Evolutionary conservation across 805 yeast species (phyloP), one percentile per base, ranked within the genome.

Genomic region (Wickerhamomyces sydowiorum): DNA sequence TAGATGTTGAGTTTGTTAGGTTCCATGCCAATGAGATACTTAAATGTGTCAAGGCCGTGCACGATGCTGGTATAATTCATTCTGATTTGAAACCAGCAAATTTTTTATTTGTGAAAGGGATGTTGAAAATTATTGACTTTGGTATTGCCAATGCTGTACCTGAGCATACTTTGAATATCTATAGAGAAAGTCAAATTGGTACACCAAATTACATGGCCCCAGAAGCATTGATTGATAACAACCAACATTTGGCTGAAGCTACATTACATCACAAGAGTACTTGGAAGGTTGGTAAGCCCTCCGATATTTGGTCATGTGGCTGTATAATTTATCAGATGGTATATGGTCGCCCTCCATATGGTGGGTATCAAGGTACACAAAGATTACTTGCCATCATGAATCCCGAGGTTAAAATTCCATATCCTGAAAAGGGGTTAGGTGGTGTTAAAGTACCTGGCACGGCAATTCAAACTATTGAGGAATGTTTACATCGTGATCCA

Each of bases 201-300:
- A 91, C 99, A 0, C 96, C 96, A 2, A 88, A 86, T 59, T 93
- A 91, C 60, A 93, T 91, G 98, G 96, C 99, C 0, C 99, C 99
- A 0, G 99, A 91, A 61, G 86, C 97, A 0, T 65, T 91, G 45
- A 72, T 83, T 36, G 95, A 84, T 60, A 77, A 70, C 45, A 70
- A 67, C 39, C 49, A 53, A 30, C 49, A 49, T 7, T 40, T 37
- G 7, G 42, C 52, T 12, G 48, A 42, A 8, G 22, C 38, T 14
- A 23, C 51, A 24, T 53, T 60, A 15, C 48, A 58, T 12, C 53
- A 56, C 15, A 57, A 53, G 35, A 56, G 57, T 25, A 62, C 64
- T 22, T 71, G 77, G 91, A 86, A 78, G 60, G 95, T 90, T 10
- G 97, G 98, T 1, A 83, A 82, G 53, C 96, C 98, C 0, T 85